Percentiles rank a stretch among this genome's conserved stretches.
Conservation (phyloP, 2,329 filamentous ascomycete species). For the Microdochium trichocladiopsis region DNA sequence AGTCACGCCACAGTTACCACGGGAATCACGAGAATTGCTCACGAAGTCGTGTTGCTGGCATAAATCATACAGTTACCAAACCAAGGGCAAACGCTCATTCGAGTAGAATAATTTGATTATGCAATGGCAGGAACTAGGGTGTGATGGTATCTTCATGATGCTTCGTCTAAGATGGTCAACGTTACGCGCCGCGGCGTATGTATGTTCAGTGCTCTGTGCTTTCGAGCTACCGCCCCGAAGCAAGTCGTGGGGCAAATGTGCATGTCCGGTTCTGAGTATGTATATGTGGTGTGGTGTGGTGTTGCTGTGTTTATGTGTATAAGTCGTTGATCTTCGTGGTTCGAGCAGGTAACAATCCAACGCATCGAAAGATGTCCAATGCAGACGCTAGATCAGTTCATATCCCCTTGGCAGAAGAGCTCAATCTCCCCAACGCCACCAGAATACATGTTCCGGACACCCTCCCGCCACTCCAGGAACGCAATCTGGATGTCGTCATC, state of each 20-base stretch:
- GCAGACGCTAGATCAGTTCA: not conserved
- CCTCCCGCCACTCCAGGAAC: conserved; percentile 89
- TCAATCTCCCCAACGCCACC: conserved; percentile 85
- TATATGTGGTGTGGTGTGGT: not conserved
- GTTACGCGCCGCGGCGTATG: not conserved
- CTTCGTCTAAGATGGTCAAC: conserved; percentile 1
- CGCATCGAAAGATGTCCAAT: not conserved
- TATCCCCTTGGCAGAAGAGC: conserved; percentile 62
- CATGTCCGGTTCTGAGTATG: not conserved
- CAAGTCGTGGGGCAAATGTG: not conserved
- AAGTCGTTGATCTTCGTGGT: not conserved
- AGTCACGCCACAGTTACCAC: too few species aligned
- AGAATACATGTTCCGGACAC: conserved; percentile 44
- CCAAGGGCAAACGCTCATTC: too few species aligned
- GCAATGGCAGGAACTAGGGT: not conserved
- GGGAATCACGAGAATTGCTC: too few species aligned
- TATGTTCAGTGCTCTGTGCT: not conserved
- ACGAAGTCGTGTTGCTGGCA: too few species aligned
- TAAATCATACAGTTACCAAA: too few species aligned
- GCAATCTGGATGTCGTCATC: conserved; percentile 96
- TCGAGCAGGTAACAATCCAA: not conserved
- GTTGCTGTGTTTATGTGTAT: not conserved
- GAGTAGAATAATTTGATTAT: not conserved
- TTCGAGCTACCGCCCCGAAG: not conserved
- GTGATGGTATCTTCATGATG: conserved; percentile 1